Conservation (phyloP, 495 filamentous ascomycete genomes). For the Neurospora sp. region DNA sequence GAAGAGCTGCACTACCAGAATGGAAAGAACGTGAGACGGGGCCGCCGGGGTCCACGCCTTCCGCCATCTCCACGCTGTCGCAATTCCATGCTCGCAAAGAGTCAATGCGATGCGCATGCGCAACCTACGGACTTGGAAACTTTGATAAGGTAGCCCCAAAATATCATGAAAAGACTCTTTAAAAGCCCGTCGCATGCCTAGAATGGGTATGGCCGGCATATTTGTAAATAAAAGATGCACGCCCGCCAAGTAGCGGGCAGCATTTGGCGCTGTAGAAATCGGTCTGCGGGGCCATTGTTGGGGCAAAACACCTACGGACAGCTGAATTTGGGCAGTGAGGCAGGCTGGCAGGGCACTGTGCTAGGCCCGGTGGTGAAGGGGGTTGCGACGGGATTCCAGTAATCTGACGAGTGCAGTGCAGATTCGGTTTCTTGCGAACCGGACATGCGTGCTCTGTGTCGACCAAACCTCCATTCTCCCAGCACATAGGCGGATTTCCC, state of each 20-base stretch:
- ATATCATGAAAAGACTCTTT: neutral
- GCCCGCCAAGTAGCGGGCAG: neutral
- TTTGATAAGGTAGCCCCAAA: neutral
- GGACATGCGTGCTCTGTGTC: neutral
- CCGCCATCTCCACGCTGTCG: neutral
- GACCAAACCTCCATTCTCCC: neutral
- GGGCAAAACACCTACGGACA: neutral
- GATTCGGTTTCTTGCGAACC: neutral
- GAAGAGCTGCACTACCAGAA: neutral
- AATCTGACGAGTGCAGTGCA: neutral
- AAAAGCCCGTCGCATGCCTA: neutral
- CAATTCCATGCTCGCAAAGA: neutral
- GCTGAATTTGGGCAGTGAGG: neutral
- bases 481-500: neutral
- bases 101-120: neutral
- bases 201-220: neutral
- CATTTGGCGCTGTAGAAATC: neutral
- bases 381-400: neutral
- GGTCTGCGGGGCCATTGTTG: neutral
- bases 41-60: neutral
- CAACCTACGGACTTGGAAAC: neutral
- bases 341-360: neutral
- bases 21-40: neutral
- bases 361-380: neutral
- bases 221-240: neutral